Percentiles rank a stretch among this genome's conserved stretches.
Conservation (phyloP, 176 grass and related monocot genomes). For the Puccinellia tenuiflora region DNA sequence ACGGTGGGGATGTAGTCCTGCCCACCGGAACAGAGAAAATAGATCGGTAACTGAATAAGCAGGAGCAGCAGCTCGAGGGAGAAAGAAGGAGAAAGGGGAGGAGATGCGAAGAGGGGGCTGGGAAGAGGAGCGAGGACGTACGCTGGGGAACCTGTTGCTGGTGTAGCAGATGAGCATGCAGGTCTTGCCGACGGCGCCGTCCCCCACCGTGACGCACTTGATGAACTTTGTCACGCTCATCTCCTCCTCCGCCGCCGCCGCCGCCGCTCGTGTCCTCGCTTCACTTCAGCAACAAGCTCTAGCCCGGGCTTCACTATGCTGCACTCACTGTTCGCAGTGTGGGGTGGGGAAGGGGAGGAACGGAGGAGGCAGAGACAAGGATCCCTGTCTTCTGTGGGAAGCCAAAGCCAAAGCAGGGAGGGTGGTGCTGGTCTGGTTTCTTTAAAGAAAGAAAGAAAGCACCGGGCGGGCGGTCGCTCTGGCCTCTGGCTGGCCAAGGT, state of each 20-base stretch:
- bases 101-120: background rate
- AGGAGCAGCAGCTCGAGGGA: background rate
- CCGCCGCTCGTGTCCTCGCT: background rate
- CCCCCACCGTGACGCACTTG: slow-evolving; percentile 98
- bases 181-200: slow-evolving; percentile 97
- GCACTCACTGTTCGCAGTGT: background rate
- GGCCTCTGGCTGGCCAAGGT: background rate
- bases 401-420: background rate
- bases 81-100: no score
- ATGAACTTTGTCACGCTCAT: slow-evolving; percentile 99
- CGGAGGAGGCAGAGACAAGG: background rate
- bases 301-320: background rate
- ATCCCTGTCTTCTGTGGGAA: slow-evolving; percentile 18
- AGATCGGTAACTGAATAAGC: background rate
- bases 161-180: slow-evolving; percentile 99
- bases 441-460: slow-evolving; percentile 37
- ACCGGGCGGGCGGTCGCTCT: slow-evolving; percentile 13
- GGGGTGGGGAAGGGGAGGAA: background rate
- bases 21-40: background rate
- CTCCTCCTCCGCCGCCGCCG: background rate
- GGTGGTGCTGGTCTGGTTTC: background rate
- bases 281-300: background rate
- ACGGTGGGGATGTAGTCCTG: slow-evolving; percentile 87
- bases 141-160: slow-evolving; percentile 99
- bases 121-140: background rate